phyloP scores from a whole-genome alignment of 306 rosid species.

The Ziziphus jujuba region DNA sequence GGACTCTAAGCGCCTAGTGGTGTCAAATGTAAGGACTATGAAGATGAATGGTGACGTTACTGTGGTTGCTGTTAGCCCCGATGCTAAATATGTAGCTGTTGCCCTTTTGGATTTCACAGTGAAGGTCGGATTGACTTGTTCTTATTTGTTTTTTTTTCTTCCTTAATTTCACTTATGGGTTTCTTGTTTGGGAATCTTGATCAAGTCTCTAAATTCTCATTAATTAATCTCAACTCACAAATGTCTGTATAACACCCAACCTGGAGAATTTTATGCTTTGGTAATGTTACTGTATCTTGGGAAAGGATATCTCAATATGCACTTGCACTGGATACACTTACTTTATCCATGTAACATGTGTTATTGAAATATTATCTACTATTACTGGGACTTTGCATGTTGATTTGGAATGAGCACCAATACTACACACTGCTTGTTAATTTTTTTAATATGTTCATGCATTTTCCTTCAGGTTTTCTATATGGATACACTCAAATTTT shows the following conservation, averaged over 20 bases:
- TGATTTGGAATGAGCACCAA: conserved; percentile 7
- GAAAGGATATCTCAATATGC: too few relatives aligned
- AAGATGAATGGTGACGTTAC: conserved; percentile 89
- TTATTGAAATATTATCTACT: background rate
- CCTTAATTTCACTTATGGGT: conserved; percentile 10
- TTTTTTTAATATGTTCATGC: conserved; percentile 25
- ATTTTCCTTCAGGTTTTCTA: conserved; percentile 65
- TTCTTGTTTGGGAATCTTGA: background rate
- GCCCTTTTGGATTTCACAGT: conserved; percentile 81
- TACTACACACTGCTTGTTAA: conserved; percentile 1
- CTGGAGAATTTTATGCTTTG: too few relatives aligned
- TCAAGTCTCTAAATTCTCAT: conserved; percentile 1
- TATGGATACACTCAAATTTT: conserved; percentile 70
- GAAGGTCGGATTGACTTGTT: conserved; percentile 54
- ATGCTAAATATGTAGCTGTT: conserved; percentile 79
- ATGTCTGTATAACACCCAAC: background rate
- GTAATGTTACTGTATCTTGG: too few relatives aligned
- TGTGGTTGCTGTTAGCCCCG: conserved; percentile 83
- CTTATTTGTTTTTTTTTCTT: conserved; percentile 23
- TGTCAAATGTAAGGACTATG: conserved; percentile 70
- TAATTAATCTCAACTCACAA: background rate
- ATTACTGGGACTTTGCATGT: conserved; percentile 1
- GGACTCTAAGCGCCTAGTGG: conserved; percentile 58
- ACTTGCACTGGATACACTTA: too few relatives aligned
- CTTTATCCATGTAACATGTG: too few relatives aligned